Conservation (phyloP, 305 asterid genomes). For the Fraxinus albicans region DNA sequence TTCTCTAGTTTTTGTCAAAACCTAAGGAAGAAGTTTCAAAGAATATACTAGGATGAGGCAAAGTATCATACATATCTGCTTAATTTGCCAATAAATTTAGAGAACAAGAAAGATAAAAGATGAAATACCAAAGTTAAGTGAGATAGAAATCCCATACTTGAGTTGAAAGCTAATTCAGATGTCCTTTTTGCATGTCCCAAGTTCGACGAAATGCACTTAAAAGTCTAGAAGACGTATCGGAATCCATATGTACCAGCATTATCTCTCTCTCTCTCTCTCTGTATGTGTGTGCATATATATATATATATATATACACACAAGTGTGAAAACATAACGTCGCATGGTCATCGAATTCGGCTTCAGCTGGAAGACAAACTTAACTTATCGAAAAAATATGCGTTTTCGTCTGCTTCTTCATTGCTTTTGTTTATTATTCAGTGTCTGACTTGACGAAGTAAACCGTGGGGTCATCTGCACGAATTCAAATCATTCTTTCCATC, state of each 20-base stretch:
- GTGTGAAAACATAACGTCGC: background rate
- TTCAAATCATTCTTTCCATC: background rate
- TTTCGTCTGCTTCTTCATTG: background rate
- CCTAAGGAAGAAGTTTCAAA: background rate
- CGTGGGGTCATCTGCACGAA: background rate
- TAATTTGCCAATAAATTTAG: background rate
- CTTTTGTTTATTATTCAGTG: background rate
- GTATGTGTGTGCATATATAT: too few relatives aligned
- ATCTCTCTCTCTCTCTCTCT: background rate
- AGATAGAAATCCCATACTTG: background rate
- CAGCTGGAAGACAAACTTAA: background rate
- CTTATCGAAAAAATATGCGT: background rate
- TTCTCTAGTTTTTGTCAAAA: background rate
- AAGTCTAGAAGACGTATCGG: background rate
- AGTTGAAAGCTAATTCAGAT: background rate
- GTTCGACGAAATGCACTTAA: background rate
- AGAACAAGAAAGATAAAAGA: background rate
- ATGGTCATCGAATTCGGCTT: slow-evolving; percentile 33
- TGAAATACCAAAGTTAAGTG: background rate
- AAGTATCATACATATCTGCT: background rate
- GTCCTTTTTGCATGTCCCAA: background rate
- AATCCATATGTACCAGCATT: background rate
- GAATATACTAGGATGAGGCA: background rate
- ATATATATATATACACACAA: background rate
- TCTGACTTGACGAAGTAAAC: slow-evolving; percentile 24